These are phyloP conservation scores for Capsaspora owczarzaki DNA, from an alignment of 78 protist species.

Conservation along the genomic window DNA sequence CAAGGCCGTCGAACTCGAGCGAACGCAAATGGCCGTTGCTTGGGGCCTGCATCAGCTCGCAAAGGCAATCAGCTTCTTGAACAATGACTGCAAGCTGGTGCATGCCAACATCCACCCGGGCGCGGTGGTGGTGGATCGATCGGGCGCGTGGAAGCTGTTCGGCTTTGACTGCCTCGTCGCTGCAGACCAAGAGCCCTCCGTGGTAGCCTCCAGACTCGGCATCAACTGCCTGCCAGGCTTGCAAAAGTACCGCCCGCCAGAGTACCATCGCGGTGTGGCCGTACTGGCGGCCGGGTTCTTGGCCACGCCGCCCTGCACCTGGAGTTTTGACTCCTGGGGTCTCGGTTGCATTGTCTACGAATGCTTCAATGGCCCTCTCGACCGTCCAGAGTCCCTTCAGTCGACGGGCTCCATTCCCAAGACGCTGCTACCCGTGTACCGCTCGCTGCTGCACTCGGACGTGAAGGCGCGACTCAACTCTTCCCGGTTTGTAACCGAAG, in stretches of 20 bases:
- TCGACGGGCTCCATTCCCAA: neutral
- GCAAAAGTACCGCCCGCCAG: neutral
- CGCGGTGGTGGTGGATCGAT: neutral
- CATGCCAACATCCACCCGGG: conserved; percentile 14
- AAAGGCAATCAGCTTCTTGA: neutral
- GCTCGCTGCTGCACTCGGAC: neutral
- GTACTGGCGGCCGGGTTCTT: no score
- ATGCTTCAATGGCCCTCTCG: neutral
- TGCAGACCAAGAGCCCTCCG: neutral
- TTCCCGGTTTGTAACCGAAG: neutral
- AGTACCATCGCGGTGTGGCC: neutral
- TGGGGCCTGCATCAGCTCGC: conserved; percentile 11
- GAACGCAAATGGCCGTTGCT: neutral
- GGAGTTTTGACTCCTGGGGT: conserved; percentile 3
- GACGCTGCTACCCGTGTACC: neutral
- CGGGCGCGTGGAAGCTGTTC: conserved; percentile 29
- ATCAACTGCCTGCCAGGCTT: neutral
- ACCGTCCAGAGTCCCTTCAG: neutral
- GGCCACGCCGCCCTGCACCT: no score
- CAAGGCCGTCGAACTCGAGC: no score
- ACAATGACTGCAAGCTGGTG: conserved; percentile 6
- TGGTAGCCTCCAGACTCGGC: no score
- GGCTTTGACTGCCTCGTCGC: conserved; percentile 7
- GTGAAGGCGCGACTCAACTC: neutral
- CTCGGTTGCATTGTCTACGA: neutral